Evolutionary conservation across 2,329 filamentous ascomycete genomes (phyloP), one percentile per base, ranked within the genome.

Genomic region (Bertia moriformis): DNA sequence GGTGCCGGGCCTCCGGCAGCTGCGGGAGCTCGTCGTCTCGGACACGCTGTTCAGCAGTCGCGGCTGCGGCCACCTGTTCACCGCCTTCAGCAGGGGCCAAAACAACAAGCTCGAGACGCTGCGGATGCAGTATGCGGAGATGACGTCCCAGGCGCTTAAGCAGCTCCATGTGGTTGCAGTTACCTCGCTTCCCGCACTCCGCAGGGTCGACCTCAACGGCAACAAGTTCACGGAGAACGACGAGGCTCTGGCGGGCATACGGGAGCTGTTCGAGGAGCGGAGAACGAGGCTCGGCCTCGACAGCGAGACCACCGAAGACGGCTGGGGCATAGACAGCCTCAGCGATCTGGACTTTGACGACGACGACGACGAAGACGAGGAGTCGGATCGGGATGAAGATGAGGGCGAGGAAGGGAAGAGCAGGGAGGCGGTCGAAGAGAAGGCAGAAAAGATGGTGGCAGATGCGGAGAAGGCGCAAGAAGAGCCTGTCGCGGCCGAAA

Each of bases 141-240:
- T 84, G 48, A 76, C 75, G 42, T 61, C 67, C 0, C 71, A 73
- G 45, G 73, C 71, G 20, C 56, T 83, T 14, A 69, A 72, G 43
- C 67, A 63, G 2, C 63, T 84, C 30, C 60, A 70, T 1, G 61
- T 68, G 14, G 74, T 74, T 3, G 66, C 70, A 2, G 66, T 65
- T 43, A 59, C 61, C 10, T 60, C 62, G 1, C 60, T 84, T 7
- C 76, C 75, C 5, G 62, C 64, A 22, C 57, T 84, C 44, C 69
- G 74, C 50, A 67, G 78, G 41, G 63, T 85, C 24, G 79, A 84
- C 54, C 57, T 85, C 43, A 83, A 84, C 49, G 80, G 79, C 32
- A 85, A 84, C 58, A 79, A 75, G 48, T 83, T 85, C 49, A 61
- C 65, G 4, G 78, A 83, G 50, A 78, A 83, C 10, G 77, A 84